These are phyloP conservation scores for Colletotrichum melonis DNA, from an alignment of 2,329 filamentous ascomycete species.

Conservation along the genomic window DNA sequence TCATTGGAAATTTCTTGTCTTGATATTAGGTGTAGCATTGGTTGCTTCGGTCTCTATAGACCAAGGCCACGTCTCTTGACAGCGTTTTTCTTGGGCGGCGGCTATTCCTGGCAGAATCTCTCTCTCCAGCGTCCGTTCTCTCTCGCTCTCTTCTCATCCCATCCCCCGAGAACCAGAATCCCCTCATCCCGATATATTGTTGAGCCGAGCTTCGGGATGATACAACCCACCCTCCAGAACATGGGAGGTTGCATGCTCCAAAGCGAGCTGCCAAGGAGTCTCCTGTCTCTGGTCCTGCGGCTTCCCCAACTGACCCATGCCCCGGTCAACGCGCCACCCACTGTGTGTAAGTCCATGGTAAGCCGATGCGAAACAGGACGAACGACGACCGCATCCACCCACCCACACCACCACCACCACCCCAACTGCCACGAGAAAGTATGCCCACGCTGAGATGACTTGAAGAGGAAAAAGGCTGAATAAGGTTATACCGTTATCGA, in stretches of 20 bases:
- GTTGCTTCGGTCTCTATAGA: constrained; percentile 10
- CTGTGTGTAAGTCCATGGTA: not conserved
- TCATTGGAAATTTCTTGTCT: not conserved
- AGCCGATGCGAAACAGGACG: constrained; percentile 20
- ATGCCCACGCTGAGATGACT: constrained; percentile 13
- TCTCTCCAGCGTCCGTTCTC: not conserved
- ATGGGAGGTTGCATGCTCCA: not conserved
- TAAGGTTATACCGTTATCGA: not conserved
- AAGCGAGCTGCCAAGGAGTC: constrained; percentile 13
- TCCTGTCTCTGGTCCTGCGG: constrained; percentile 10
- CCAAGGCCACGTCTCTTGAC: constrained; percentile 20
- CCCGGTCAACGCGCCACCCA: not conserved
- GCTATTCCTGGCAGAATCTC: constrained; percentile 8
- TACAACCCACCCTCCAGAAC: constrained; percentile 14
- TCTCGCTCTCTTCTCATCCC: not conserved
- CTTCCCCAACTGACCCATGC: not conserved
- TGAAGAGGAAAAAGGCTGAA: constrained; percentile 1
- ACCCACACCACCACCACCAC: not conserved
- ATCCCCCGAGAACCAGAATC: not conserved
- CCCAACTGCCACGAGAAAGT: not conserved
- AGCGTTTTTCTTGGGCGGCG: not conserved
- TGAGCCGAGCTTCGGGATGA: constrained; percentile 31
- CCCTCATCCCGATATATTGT: constrained; percentile 8
- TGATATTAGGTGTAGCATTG: constrained; percentile 34
- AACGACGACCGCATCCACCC: not conserved